phyloP scores from a whole-genome alignment of 352 stramenopile species.

The Blastocystis sp. region DNA sequence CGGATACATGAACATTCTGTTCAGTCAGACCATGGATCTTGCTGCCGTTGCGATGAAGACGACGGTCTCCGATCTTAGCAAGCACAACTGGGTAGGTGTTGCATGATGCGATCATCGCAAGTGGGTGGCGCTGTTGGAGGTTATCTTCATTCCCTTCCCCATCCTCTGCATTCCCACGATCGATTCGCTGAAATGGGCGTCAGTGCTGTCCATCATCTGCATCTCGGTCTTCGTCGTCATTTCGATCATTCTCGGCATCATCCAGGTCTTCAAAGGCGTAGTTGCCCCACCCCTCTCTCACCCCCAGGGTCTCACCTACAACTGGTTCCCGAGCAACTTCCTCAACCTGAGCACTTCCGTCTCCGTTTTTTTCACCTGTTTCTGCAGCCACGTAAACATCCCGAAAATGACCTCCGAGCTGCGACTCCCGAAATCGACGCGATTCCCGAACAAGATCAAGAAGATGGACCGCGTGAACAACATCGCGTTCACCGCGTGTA shows the following conservation, averaged over 20 bases:
- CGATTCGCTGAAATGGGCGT: not conserved
- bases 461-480: constrained; percentile 1
- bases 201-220: not conserved
- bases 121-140: not conserved
- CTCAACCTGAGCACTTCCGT: not conserved
- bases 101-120: not conserved
- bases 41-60: not conserved
- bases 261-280: not conserved
- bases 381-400: constrained; percentile 7
- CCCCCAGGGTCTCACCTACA: not conserved
- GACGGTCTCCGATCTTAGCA: not conserved
- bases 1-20: constrained; percentile 5
- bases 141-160: constrained; percentile 1
- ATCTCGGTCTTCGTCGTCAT: constrained; percentile 19
- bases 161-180: not conserved
- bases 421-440: not conserved
- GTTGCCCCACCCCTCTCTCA: not conserved
- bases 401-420: constrained; percentile 17
- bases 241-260: not conserved
- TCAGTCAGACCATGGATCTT: constrained; percentile 1
- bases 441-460: not conserved
- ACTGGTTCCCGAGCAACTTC: not conserved
- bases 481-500: not conserved
- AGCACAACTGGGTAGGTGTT: not conserved
- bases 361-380: constrained; percentile 1